Conservation (phyloP, 1,284 basidiomycete species). For the Papiliotrema terrestris region DNA sequence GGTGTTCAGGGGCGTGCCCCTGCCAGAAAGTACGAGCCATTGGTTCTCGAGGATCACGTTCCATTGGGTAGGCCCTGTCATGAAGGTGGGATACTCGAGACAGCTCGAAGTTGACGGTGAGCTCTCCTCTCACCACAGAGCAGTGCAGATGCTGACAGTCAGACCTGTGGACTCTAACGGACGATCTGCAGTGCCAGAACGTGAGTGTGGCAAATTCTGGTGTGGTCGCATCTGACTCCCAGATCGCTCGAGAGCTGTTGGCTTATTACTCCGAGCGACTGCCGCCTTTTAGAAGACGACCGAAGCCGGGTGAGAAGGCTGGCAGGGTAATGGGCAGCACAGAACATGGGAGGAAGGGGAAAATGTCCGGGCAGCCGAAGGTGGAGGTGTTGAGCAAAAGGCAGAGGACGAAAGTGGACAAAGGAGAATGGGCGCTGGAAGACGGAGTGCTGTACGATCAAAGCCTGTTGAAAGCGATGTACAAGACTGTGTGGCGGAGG, state of each 20-base stretch:
- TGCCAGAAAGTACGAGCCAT: slow-evolving; percentile 17
- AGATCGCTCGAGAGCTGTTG: slow-evolving; percentile 12
- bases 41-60: slow-evolving; percentile 16
- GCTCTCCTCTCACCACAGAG: neutral
- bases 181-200: slow-evolving; percentile 12
- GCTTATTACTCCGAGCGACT: slow-evolving; percentile 9
- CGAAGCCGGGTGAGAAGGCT: too few relatives aligned
- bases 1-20: slow-evolving; percentile 12
- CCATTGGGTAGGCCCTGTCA: slow-evolving; percentile 25
- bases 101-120: neutral
- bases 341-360: too few relatives aligned
- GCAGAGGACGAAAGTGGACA: slow-evolving; percentile 4
- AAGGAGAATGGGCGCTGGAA: slow-evolving; percentile 11
- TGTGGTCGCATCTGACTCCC: neutral
- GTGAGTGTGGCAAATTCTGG: neutral
- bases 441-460: slow-evolving; percentile 53
- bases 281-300: slow-evolving; percentile 10
- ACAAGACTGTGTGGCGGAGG: slow-evolving; percentile 28
- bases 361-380: neutral
- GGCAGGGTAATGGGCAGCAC: too few relatives aligned
- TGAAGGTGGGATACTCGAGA: slow-evolving; percentile 9
- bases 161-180: slow-evolving; percentile 19
- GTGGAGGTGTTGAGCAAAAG: neutral
- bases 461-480: slow-evolving; percentile 60
- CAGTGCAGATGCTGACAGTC: neutral